Percentiles rank a stretch among this genome's conserved stretches.
Evolutionary conservation across 768 basidiomycete species (phyloP).

Genomic region (Lentinula sp.): DNA sequence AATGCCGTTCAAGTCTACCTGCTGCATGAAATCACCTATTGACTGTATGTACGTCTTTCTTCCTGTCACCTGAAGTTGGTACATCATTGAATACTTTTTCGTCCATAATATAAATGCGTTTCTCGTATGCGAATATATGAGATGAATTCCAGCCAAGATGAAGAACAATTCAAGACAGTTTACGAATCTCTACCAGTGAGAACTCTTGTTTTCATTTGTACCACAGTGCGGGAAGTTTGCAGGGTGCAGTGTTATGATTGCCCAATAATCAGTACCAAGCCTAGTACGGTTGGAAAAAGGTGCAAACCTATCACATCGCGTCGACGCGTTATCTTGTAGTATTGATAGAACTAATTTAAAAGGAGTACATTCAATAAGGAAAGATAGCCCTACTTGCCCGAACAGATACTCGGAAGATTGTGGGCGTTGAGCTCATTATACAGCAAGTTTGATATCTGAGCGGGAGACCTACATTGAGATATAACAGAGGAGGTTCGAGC

Average conservation of each 20-base stretch:
- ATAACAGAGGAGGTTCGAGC: not conserved
- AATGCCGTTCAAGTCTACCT: not conserved
- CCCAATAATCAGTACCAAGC: not conserved
- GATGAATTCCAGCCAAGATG: too few species aligned
- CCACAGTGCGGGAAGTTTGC: not conserved
- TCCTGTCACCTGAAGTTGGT: not conserved
- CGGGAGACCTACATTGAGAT: too few species aligned
- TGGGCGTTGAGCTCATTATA: too few species aligned
- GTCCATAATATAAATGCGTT: not conserved
- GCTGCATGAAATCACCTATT: not conserved
- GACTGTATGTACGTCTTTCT: slow-evolving; percentile 15
- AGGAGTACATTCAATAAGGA: too few species aligned
- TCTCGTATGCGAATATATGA: too few species aligned
- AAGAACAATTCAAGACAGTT: not conserved
- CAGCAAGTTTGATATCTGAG: too few species aligned
- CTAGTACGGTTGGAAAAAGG: not conserved
- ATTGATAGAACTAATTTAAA: too few species aligned
- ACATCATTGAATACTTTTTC: not conserved
- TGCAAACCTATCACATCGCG: not conserved
- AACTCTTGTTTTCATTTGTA: not conserved
- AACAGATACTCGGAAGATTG: too few species aligned
- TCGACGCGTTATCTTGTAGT: not conserved
- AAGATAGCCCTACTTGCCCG: too few species aligned
- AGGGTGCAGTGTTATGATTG: not conserved
- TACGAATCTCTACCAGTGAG: not conserved